Conservation (phyloP, 371 early-diverging fungal species). For the Blakeslea trispora region DNA sequence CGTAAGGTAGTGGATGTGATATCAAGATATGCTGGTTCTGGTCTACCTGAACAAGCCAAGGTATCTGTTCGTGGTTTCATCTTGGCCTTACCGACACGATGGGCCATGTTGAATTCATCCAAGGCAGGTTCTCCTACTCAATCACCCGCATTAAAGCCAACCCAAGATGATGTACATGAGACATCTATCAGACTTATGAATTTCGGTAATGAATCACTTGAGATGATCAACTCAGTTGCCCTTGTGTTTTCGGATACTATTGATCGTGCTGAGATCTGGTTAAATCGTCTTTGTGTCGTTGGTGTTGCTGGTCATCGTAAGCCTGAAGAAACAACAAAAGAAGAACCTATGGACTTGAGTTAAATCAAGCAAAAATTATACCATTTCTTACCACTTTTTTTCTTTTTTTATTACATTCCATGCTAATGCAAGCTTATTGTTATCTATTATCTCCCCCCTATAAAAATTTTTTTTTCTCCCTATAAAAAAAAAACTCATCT, state of each 20-base stretch:
- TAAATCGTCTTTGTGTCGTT: conserved; percentile 57
- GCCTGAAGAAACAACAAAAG: background rate
- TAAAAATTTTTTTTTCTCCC: background rate
- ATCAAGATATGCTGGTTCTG: conserved; percentile 83
- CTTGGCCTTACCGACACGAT: conserved; percentile 81
- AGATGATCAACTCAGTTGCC: conserved; percentile 81
- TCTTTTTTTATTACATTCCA: too few relatives aligned
- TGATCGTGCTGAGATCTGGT: conserved; percentile 80
- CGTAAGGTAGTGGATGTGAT: conserved; percentile 88
- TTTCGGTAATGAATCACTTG: conserved; percentile 82
- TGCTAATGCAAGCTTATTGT: background rate
- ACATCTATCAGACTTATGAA: conserved; percentile 53
- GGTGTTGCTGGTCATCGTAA: conserved; percentile 14
- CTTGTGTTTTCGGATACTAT: conserved; percentile 81
- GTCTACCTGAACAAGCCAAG: conserved; percentile 86
- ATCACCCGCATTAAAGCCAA: conserved; percentile 48
- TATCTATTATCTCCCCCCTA: background rate
- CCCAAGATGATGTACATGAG: conserved; percentile 33
- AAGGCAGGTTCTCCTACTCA: conserved; percentile 34
- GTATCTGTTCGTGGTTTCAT: conserved; percentile 85
- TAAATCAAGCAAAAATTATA: too few relatives aligned
- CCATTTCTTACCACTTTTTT: too few relatives aligned
- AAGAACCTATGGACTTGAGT: background rate
- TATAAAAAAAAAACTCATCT: too few relatives aligned
- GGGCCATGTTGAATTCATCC: conserved; percentile 61